Percentiles rank a stretch among this genome's conserved stretches.
phyloP scores from a whole-genome alignment of 768 basidiomycete genomes.

The Solioccasus polychromus region DNA sequence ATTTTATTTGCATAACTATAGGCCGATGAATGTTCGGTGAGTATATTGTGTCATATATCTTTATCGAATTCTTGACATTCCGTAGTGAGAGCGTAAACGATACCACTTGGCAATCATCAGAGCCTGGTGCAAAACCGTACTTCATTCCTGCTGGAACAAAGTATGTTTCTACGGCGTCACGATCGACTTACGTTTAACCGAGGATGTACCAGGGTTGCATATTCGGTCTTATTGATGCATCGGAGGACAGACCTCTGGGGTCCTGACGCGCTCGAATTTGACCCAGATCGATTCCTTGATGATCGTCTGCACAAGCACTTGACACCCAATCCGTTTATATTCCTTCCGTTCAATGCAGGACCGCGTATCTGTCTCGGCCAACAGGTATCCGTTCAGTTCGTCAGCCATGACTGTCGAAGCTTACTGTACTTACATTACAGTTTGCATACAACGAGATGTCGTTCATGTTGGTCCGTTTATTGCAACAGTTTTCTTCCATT shows the following conservation, averaged over 20 bases:
- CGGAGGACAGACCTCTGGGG: slow-evolving; percentile 38
- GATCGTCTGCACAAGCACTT: slow-evolving; percentile 53
- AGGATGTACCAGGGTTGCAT: slow-evolving; percentile 18
- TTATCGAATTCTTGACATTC: no score
- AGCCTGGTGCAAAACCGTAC: no score
- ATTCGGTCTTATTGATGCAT: slow-evolving; percentile 33
- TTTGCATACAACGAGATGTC: slow-evolving; percentile 57
- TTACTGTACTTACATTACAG: slow-evolving; percentile 17
- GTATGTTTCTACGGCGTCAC: no score
- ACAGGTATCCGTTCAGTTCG: slow-evolving; percentile 19
- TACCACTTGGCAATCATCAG: no score
- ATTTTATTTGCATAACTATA: slow-evolving; percentile 1
- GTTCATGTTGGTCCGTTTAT: slow-evolving; percentile 49
- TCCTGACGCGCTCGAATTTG: slow-evolving; percentile 47
- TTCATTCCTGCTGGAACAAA: no score
- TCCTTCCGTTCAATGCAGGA: slow-evolving; percentile 42
- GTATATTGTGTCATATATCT: neutral
- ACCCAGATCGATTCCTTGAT: slow-evolving; percentile 68
- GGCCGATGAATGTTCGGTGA: slow-evolving; percentile 24
- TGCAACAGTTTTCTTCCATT: slow-evolving; percentile 47
- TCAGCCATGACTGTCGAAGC: neutral
- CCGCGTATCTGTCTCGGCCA: slow-evolving; percentile 39
- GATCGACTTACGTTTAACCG: no score
- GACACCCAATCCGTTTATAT: slow-evolving; percentile 51
- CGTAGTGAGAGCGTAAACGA: no score